phyloP scores from a whole-genome alignment of 2,329 filamentous ascomycete species.

The Claviceps sp. region DNA sequence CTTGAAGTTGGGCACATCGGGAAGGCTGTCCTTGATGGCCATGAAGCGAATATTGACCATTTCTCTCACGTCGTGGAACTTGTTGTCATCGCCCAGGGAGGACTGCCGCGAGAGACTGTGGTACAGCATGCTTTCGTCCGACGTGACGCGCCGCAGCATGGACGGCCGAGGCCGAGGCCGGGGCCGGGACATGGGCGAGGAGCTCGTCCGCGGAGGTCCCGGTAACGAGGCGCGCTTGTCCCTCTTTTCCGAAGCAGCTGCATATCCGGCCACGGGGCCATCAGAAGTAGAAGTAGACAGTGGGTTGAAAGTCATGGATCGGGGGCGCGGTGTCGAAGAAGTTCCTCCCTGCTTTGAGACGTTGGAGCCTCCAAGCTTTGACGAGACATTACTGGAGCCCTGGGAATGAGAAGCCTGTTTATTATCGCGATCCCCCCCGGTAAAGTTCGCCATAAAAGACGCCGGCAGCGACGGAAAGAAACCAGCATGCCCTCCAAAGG shows the following conservation, averaged over 20 bases:
- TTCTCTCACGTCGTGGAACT: constrained; percentile 67
- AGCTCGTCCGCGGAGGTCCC: not conserved
- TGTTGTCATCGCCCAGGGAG: constrained; percentile 69
- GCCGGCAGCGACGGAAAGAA: constrained; percentile 28
- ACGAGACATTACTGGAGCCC: not conserved
- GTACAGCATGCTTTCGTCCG: constrained; percentile 64
- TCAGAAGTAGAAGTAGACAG: not conserved
- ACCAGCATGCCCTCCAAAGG: constrained; percentile 24
- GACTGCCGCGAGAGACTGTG: constrained; percentile 65
- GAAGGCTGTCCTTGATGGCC: constrained; percentile 76
- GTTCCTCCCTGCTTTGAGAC: too few relatives aligned
- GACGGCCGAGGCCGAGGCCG: constrained; percentile 13
- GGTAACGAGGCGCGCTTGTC: not conserved
- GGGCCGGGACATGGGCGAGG: constrained; percentile 1
- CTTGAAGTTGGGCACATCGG: constrained; percentile 66
- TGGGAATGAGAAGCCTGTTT: constrained; percentile 2
- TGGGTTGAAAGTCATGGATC: constrained; percentile 1
- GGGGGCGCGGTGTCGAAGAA: not conserved
- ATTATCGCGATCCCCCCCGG: constrained; percentile 9
- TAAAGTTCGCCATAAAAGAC: constrained; percentile 25
- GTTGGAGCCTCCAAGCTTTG: not conserved
- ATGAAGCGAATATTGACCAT: constrained; percentile 84
- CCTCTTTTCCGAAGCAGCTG: not conserved
- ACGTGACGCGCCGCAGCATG: constrained; percentile 21
- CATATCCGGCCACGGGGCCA: not conserved